Conservation (phyloP, 179 eudicot species). For the Drosera spatulata region DNA sequence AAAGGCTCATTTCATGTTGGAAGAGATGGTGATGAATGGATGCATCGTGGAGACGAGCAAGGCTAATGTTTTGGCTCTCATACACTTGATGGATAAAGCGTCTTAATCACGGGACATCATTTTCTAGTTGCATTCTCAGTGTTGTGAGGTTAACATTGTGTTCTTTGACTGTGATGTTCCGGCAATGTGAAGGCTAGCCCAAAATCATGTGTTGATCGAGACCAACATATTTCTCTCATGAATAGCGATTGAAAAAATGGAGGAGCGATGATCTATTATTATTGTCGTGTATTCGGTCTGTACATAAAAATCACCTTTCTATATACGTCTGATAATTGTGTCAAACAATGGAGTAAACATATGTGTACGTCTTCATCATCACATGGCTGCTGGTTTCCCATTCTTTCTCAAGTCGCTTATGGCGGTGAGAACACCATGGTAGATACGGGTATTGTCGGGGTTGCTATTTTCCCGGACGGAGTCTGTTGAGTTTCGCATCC, state of each 20-base stretch:
- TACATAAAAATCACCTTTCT: too few relatives aligned
- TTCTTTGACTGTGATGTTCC: too few relatives aligned
- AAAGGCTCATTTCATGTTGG: slow-evolving; percentile 98
- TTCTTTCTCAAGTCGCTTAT: slow-evolving; percentile 92
- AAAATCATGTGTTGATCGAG: too few relatives aligned
- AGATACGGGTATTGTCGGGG: slow-evolving; percentile 13
- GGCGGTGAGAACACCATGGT: slow-evolving; percentile 61
- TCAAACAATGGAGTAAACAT: too few relatives aligned
- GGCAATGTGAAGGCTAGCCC: too few relatives aligned
- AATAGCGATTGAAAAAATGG: too few relatives aligned
- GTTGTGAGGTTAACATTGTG: too few relatives aligned
- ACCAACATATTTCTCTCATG: too few relatives aligned
- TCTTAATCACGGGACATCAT: slow-evolving; percentile 20
- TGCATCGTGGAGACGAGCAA: slow-evolving; percentile 95
- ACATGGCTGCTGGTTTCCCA: slow-evolving; percentile 77
- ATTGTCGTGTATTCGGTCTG: not conserved
- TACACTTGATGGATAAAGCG: slow-evolving; percentile 90
- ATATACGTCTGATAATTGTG: too few relatives aligned
- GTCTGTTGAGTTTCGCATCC: slow-evolving; percentile 17
- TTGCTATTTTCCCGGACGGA: slow-evolving; percentile 32
- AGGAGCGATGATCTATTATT: too few relatives aligned
- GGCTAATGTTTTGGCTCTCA: slow-evolving; percentile 74
- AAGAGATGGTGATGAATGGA: slow-evolving; percentile 99
- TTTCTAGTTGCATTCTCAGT: too few relatives aligned
- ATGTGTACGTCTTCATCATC: slow-evolving; percentile 3